phyloP scores from a whole-genome alignment of 352 stramenopile genomes.

The Globisporangium yorkense region DNA sequence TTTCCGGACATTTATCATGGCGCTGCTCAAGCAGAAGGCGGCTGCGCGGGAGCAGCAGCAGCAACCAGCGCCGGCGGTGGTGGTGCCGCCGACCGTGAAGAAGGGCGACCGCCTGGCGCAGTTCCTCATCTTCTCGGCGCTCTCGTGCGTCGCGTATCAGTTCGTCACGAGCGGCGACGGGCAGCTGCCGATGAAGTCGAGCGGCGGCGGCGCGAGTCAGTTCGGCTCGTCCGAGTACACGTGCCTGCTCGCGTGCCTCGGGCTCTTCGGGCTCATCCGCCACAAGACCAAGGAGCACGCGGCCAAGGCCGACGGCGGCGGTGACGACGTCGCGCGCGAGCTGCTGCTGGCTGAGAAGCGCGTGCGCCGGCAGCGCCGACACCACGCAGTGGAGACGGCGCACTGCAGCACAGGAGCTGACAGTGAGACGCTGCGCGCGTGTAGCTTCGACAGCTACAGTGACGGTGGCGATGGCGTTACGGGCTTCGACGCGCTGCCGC shows the following conservation, averaged over 20 bases:
- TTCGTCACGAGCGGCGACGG: constrained; percentile 20
- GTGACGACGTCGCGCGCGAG: constrained; percentile 15
- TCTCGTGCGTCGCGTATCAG: constrained; percentile 55
- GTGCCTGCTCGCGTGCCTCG: constrained; percentile 49
- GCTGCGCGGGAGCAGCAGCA: not conserved
- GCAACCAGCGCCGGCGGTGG: not conserved
- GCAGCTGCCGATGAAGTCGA: constrained; percentile 15
- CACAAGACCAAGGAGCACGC: constrained; percentile 35
- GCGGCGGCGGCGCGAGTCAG: constrained; percentile 5
- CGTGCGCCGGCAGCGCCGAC: constrained; percentile 4
- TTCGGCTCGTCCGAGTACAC: constrained; percentile 53
- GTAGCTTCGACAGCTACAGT: not conserved
- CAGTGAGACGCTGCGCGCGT: not conserved
- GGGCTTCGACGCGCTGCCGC: constrained; percentile 21
- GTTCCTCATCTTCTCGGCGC: constrained; percentile 49
- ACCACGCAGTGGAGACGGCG: not conserved
- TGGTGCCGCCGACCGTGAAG: constrained; percentile 22
- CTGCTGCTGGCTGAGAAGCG: constrained; percentile 16
- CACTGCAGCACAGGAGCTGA: not conserved
- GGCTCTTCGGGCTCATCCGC: constrained; percentile 55
- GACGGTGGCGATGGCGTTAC: not conserved
- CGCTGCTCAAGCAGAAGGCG: not conserved
- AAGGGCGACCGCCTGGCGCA: constrained; percentile 51
- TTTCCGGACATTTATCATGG: too few species aligned
- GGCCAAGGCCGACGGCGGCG: constrained; percentile 1